Evolutionary conservation across 495 filamentous ascomycete species (phyloP), one percentile per base, ranked within the genome.

Genomic region (Thermochaetoides thermophila): DNA sequence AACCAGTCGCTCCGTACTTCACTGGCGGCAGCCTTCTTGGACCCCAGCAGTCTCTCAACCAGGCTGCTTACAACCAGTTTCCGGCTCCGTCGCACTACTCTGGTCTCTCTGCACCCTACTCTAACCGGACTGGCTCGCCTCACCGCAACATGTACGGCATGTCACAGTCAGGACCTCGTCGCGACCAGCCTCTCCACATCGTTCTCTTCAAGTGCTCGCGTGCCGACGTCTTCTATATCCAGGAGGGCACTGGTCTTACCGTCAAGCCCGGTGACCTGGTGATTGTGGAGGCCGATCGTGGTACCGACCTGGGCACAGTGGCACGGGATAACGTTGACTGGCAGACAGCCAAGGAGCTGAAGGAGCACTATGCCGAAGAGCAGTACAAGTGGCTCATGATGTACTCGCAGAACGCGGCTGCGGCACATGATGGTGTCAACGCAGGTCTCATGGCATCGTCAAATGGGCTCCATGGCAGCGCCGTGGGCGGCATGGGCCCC

Each of bases 341-440:
- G 64, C 72, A 79, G 37, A 71, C 77, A 32, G 89, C 91, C 0
- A 84, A 87, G 40, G 76, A 87, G 27, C 57, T 84, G 42, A 92
- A 92, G 52, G 82, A 92, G 35, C 72, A 82, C 33, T 89, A 82
- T 44, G 79, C 78, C 12, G 78, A 93, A 52, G 84, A 95, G 45
- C 89, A 97, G 44, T 93, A 91, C 55, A 81, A 78, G 44, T 94
- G 85, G 78, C 68, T 97, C 20, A 93, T 95, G 80, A 84, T 94
- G 75, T 96, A 93, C 53, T 91, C 84, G 8, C 77, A 76, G 41
- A 80, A 81, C 39, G 74, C 74, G 1, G 68, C 71, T 16, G 68
- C 63, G 32, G 70, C 69, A 22, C 59, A 71, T 21, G 68, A 71
- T 25, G 67, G 68, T 11, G 54, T 55, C 20, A 67, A 66, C 5